A percentile compares a stretch with the other conserved stretches of the same genome.
Evolutionary conservation across 2,329 filamentous ascomycete genomes (phyloP).

Genomic region (Alternaria novae-zelandiae): DNA sequence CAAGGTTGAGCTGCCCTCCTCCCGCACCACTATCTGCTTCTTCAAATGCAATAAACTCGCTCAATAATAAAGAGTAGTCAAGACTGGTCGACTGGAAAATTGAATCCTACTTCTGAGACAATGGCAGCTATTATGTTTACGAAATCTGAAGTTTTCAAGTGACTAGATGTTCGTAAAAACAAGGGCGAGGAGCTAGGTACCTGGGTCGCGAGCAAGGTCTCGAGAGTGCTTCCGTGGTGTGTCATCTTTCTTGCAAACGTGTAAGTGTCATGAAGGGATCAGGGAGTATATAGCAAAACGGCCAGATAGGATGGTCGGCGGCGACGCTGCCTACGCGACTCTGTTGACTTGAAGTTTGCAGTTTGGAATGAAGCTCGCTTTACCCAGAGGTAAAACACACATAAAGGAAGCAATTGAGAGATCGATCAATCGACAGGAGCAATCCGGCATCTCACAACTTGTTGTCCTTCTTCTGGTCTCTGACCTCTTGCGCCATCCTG

Average conservation of each 20-base stretch:
- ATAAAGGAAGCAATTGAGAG: not conserved
- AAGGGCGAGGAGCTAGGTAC: not conserved
- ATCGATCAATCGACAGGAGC: not conserved
- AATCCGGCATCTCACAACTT: conserved; percentile 7
- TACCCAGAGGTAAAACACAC: not conserved
- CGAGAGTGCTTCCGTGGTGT: fast-evolving
- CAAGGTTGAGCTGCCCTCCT: not conserved
- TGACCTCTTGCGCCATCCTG: conserved; percentile 64
- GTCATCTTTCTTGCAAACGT: not conserved
- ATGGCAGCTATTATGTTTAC: not conserved
- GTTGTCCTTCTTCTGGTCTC: conserved; percentile 49
- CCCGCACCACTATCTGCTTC: not conserved
- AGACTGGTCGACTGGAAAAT: not conserved
- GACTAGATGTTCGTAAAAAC: not conserved
- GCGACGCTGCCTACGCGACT: too few relatives aligned
- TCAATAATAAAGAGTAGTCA: not conserved
- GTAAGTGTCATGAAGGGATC: not conserved
- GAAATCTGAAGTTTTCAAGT: not conserved
- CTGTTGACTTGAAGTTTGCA: not conserved
- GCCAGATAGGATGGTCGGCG: not conserved
- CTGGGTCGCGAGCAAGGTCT: not conserved
- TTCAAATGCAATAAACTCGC: not conserved
- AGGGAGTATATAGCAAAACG: not conserved
- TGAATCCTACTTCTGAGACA: not conserved
- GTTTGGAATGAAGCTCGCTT: not conserved